Evolutionary conservation across 768 basidiomycete species (phyloP), one percentile per base, ranked within the genome.

Genomic region (Serendipita sp.): DNA sequence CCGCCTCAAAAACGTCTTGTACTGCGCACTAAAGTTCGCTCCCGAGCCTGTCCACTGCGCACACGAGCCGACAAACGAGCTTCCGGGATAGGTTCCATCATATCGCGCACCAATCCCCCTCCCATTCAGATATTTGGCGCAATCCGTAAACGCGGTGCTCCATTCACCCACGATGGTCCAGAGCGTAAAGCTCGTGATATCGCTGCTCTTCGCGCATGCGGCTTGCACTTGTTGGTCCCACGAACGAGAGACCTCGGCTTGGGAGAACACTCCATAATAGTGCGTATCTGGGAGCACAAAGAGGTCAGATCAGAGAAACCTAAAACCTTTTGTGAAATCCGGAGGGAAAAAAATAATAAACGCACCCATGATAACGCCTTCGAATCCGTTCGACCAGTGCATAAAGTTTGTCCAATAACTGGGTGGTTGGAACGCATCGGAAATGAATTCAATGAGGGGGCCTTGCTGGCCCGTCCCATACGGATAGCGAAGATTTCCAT

Each of bases 81-180:
- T 85, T 11, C 87, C 90, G 3, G 79, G 71, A 65, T 73, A 81
- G 3, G 81, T 73, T 28, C 88, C 88, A 63, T 79, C 83, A 66
- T 80, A 84, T 43, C 85, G 75, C 3, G 85, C 77, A 2, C 73
- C 73, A 42, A 76, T 66, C 1, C 88, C 89, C 45, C 89, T 82
- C 2, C 92, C 92, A 66, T 94, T 94, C 50, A 96, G 76, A 71
- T 87, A 88, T 68, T 62, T 66, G 1, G 74, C 72, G 63, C 74
- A 74, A 53, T 70, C 90, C 4, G 81, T 90, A 24, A 62, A 63
- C n/a, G 69, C 65, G 2, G 66, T 43, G 2, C 72, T 83, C 84
- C 88, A 96, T 74, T 96, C 92, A 42, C 92, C 91, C 26, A 92
- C 89, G 48, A 92, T 76, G 17, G 82, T 78, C 91, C 89, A 91